Conservation (phyloP, 352 stramenopile genomes). For the Phytophthora niederhauseri region DNA sequence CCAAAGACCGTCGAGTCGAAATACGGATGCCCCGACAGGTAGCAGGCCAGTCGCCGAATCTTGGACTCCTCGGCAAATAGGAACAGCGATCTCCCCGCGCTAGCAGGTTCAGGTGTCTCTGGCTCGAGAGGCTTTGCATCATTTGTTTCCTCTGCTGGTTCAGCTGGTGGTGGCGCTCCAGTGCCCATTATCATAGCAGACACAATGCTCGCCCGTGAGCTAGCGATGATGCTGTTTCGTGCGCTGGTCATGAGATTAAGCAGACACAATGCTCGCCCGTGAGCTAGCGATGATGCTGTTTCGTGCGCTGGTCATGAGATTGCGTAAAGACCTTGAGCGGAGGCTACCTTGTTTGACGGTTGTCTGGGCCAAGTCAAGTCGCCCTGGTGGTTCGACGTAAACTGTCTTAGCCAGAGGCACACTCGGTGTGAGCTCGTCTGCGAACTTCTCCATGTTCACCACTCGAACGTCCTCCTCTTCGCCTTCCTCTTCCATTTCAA, state of each 20-base stretch:
- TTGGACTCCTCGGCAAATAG: constrained; percentile 54
- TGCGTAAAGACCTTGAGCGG: constrained; percentile 8
- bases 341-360: constrained; percentile 1
- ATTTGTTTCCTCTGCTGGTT: constrained; percentile 9
- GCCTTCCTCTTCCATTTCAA: constrained; percentile 38
- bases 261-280: constrained; percentile 20
- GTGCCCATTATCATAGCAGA: constrained; percentile 18
- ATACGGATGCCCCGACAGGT: constrained; percentile 59
- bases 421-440: constrained; percentile 33
- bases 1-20: constrained; percentile 87
- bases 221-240: constrained; percentile 23
- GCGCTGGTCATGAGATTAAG: constrained; percentile 16
- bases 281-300: constrained; percentile 24
- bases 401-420: constrained; percentile 31
- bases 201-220: constrained; percentile 20
- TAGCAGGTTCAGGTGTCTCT: neutral
- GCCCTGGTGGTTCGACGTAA: constrained; percentile 23
- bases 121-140: neutral
- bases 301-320: constrained; percentile 20
- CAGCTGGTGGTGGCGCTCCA: neutral
- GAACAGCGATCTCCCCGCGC: constrained; percentile 43
- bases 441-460: constrained; percentile 39
- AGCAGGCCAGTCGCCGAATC: constrained; percentile 43
- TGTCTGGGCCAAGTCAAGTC: constrained; percentile 1
- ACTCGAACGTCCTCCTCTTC: constrained; percentile 42